Conservation (phyloP, 2,329 filamentous ascomycete species). For the Cordyceps fumosorosea region DNA sequence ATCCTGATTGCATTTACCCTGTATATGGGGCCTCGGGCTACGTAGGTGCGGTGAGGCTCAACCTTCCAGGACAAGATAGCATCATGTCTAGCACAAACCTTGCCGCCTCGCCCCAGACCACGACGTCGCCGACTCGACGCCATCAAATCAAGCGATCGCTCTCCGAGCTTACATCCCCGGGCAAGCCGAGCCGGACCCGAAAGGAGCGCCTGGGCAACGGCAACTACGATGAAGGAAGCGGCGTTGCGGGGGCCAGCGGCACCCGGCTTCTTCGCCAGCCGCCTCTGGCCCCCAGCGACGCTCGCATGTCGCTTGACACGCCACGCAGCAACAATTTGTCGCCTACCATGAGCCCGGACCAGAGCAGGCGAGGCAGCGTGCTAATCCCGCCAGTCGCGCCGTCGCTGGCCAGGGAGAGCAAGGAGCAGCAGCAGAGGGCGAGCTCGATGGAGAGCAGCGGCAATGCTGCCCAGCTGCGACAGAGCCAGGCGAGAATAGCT, state of each 20-base stretch:
- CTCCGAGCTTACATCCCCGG: constrained; percentile 45
- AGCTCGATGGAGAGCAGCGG: constrained; percentile 27
- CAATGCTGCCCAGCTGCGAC: constrained; percentile 26
- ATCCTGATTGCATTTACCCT: not conserved
- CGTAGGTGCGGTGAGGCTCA: not conserved
- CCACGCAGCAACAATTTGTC: constrained; percentile 39
- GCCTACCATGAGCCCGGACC: constrained; percentile 35
- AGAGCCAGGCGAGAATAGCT: constrained; percentile 30
- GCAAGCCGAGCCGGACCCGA: constrained; percentile 32
- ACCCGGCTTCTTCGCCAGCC: constrained; percentile 26
- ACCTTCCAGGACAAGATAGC: not conserved
- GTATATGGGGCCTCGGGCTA: not conserved
- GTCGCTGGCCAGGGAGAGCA: not conserved
- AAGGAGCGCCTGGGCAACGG: constrained; percentile 25
- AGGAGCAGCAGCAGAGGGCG: constrained; percentile 12
- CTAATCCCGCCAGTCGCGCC: constrained; percentile 22
- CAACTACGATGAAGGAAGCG: constrained; percentile 23
- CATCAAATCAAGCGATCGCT: constrained; percentile 52
- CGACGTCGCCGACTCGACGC: constrained; percentile 23
- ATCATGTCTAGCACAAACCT: not conserved
- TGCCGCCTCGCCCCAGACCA: constrained; percentile 16
- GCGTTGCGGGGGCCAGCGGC: constrained; percentile 7
- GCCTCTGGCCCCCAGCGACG: not conserved
- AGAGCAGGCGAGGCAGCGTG: constrained; percentile 38
- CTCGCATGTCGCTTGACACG: constrained; percentile 38